Evolutionary conservation across 805 yeast genomes (phyloP), one percentile per base, ranked within the genome.

Genomic region (Wickerhamiella alocasiicola): DNA sequence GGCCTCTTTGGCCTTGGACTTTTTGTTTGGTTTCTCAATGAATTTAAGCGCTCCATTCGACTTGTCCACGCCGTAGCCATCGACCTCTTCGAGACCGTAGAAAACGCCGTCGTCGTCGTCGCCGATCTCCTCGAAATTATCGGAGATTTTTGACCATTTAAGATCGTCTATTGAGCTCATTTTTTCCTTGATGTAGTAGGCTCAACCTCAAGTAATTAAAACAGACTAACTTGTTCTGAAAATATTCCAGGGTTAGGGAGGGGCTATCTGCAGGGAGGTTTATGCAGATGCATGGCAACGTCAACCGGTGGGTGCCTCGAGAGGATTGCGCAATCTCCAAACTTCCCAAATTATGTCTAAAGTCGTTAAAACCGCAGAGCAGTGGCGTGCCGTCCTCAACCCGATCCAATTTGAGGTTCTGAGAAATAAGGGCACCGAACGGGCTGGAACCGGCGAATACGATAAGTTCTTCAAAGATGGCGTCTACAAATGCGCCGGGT

Each of bases 41-140:
- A 52, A 57, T 51, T 54, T 71, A 0, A 79, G 76, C 38, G 66
- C 62, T 11, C 94, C 95, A 46, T 81, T 65, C 2, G 74, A 72
- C 41, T 76, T 67, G 45, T 81, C 74, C 5, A 88, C 87, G 52
- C 71, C 87, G 25, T 88, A 96, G 32, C 95, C 96, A 43, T 84
- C 95, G 38, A 91, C 69, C 56, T 88, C 97, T 57, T 88, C 98
- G 26, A 91, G 63, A 0, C 96, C 98, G 56, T 77, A 84, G 52
- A 87, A 79, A 0, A 95, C 95, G 49, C 81, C 87, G 54, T 80
- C 82, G 58, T 84, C 95, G 45, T 77, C 94, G 4, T 93, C 88
- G 39, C 87, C 70, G 2, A 77, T 80, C 7, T 27, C 45, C 4
- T 45, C 54, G 29, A 46, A 31, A 13, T 46, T 53, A 13, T 50